phyloP scores from a whole-genome alignment of 1,284 basidiomycete genomes.

The Trichosporon asahii region DNA sequence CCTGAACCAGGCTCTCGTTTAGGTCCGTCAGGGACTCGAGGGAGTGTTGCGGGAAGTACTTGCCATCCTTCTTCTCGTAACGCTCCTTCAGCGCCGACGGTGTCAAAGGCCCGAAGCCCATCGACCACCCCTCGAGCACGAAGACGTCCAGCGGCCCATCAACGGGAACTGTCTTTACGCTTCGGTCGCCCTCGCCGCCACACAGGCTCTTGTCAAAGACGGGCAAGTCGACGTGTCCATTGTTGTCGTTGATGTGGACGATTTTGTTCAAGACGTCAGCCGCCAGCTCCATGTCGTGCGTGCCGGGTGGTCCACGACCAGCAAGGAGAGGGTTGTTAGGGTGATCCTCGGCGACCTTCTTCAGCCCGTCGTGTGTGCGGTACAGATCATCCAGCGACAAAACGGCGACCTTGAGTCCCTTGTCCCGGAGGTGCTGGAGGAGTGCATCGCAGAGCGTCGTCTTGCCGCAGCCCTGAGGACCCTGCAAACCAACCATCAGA shows the following conservation, averaged over 20 bases:
- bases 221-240: constrained; percentile 52
- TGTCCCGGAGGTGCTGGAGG: constrained; percentile 26
- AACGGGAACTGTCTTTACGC: constrained; percentile 50
- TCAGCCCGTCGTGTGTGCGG: constrained; percentile 35
- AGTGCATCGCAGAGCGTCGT: constrained; percentile 42
- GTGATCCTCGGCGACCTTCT: constrained; percentile 33
- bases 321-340: constrained; percentile 40
- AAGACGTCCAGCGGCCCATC: constrained; percentile 69
- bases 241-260: constrained; percentile 15
- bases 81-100: constrained; percentile 46
- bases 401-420: constrained; percentile 31
- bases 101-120: constrained; percentile 50
- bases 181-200: constrained; percentile 76
- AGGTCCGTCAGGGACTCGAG: constrained; percentile 30
- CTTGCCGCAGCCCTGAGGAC: constrained; percentile 33
- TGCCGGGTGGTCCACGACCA: constrained; percentile 48
- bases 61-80: constrained; percentile 34
- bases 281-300: constrained; percentile 37
- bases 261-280: constrained; percentile 5
- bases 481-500: constrained; percentile 28
- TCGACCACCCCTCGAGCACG: constrained; percentile 62
- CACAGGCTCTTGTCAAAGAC: constrained; percentile 81
- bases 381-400: constrained; percentile 47
- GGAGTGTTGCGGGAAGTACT: constrained; percentile 32
- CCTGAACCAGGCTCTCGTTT: constrained; percentile 33